Base-by-base conservation (phyloP, 257 asterid species). In the Solanum etuberosum region DNA sequence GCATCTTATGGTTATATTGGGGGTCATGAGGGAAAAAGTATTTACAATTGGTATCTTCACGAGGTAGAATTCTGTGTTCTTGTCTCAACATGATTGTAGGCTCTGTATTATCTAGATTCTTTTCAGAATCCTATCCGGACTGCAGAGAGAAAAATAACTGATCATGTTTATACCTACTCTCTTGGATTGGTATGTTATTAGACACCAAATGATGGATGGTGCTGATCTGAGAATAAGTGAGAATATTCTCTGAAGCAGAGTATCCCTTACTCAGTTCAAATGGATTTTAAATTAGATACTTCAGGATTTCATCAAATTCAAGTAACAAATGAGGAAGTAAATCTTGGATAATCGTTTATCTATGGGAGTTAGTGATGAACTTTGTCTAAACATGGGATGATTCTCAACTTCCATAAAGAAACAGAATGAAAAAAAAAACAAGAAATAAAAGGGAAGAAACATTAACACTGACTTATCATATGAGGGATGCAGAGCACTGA, bases 1-100 rank as follows among this genome's bases (percentile, higher is more conserved):
- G 99, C 99, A 70, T 96, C 99, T 61, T 96, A 96, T 90, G 99
- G 99, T 82, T 97, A 96, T 88, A 92, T 97, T 25, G 99, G 99
- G 63, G 99, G 99, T 83, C 99, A 96, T 86, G 99, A 97, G 91
- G 99, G 99, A 88, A 96, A 91, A 92, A 95, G 99, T 88, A 89
- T 92, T 90, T 96, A 94, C 82, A 92, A 90, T 88, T 97, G 99
- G 99, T 92, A 95, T 91, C 91, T 92, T 93, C 97, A 94, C 9
- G 98, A 94, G 99, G 99, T 97, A 91, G 86, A 78, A 31, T 35
- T 65, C 31, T 54, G 31, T 84, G 67, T 18, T 67, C 59, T 84
- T 80, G 43, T 21, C 48, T 63, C 71, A 5, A 35, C 76, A 31
- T 82, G 40, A 29, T 37, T 89, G 32, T 73, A 46, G 82, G 63